These are phyloP conservation scores for Schwanniomyces occidentalis DNA, from an alignment of 805 yeast genomes.

Conservation along the genomic window DNA sequence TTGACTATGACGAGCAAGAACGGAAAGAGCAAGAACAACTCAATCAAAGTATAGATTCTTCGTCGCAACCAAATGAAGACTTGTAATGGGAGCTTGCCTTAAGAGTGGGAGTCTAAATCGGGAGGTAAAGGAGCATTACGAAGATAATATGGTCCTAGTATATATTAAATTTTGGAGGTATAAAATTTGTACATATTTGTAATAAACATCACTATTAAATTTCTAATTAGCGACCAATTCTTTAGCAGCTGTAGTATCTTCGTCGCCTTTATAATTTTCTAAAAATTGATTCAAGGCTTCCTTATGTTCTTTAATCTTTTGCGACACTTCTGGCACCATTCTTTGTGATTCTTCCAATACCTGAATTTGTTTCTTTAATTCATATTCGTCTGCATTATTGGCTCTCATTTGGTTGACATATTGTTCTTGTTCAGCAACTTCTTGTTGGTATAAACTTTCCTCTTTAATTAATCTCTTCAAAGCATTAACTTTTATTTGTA, in stretches of 20 bases:
- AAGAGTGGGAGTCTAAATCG: slow-evolving; percentile 28
- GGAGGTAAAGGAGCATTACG: slow-evolving; percentile 32
- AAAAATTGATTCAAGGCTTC: slow-evolving; percentile 39
- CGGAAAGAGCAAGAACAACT: slow-evolving; percentile 43
- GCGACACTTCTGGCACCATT: slow-evolving; percentile 32
- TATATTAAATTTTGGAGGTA: too few species aligned
- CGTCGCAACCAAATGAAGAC: slow-evolving; percentile 51
- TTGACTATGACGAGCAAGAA: slow-evolving; percentile 62
- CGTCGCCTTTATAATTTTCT: slow-evolving; percentile 33
- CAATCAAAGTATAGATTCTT: slow-evolving; percentile 33
- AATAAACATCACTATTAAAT: slow-evolving; percentile 1
- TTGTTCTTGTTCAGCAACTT: slow-evolving; percentile 53
- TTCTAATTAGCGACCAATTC: slow-evolving; percentile 13
- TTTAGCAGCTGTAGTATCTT: slow-evolving; percentile 29
- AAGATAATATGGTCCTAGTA: slow-evolving; percentile 1
- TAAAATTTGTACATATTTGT: slow-evolving; percentile 4
- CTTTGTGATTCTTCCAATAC: slow-evolving; percentile 39
- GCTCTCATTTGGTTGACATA: slow-evolving; percentile 49
- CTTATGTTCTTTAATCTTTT: slow-evolving; percentile 19
- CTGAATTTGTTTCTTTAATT: slow-evolving; percentile 50
- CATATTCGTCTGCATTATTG: slow-evolving; percentile 59
- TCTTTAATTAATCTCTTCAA: slow-evolving; percentile 70
- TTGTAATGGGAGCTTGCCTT: slow-evolving; percentile 64
- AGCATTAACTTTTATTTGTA: slow-evolving; percentile 73
- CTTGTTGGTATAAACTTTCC: slow-evolving; percentile 58